Conservation (phyloP, 768 basidiomycete genomes). For the Mycena filopes region DNA sequence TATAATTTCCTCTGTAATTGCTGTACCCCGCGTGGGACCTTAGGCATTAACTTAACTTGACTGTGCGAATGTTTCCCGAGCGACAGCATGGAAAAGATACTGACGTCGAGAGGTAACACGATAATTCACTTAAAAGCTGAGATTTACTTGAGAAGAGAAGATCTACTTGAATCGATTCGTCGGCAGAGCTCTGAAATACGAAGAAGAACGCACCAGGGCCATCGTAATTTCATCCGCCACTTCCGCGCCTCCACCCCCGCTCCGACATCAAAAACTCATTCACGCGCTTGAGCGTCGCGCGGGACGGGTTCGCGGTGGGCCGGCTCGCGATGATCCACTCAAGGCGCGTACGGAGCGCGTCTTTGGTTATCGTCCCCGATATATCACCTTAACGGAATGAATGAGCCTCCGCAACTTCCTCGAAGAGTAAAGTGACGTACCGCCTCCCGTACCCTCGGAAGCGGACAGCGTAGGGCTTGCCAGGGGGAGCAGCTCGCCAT, state of each 20-base stretch:
- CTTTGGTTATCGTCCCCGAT: slow-evolving; percentile 71
- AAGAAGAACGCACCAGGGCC: too few species aligned
- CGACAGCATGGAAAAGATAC: too few species aligned
- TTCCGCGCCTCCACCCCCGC: slow-evolving; percentile 1
- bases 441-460: not conserved
- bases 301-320: slow-evolving; percentile 84
- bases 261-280: slow-evolving; percentile 77
- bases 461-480: not conserved
- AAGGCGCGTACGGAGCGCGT: slow-evolving; percentile 73
- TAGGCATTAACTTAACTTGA: too few species aligned
- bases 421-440: not conserved
- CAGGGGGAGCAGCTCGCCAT: slow-evolving; percentile 49
- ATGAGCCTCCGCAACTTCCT: not conserved
- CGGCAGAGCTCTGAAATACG: too few species aligned
- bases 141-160: too few species aligned
- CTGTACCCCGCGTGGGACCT: too few species aligned
- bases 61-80: too few species aligned
- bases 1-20: too few species aligned
- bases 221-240: too few species aligned
- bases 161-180: too few species aligned
- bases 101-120: too few species aligned
- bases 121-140: too few species aligned
- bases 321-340: slow-evolving; percentile 87
- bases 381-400: slow-evolving; percentile 1
- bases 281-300: slow-evolving; percentile 81